Conservation (phyloP, 2,329 filamentous ascomycete genomes). For the Beauveria caledonica region DNA sequence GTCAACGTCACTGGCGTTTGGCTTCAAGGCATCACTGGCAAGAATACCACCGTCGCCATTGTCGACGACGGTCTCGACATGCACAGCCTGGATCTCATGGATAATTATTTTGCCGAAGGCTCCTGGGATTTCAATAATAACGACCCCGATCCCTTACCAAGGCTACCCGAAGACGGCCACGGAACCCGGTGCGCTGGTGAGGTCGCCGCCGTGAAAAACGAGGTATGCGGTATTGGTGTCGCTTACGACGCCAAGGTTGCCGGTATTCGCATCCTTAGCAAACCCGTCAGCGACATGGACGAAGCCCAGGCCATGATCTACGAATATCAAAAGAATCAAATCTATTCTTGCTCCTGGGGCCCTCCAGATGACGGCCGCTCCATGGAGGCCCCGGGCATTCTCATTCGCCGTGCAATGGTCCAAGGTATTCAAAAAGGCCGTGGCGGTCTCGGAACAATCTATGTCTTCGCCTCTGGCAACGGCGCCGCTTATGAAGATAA, state of each 20-base stretch:
- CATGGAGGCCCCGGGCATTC: conserved; percentile 86
- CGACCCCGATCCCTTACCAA: conserved; percentile 66
- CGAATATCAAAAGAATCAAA: conserved; percentile 82
- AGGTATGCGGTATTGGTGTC: conserved; percentile 91
- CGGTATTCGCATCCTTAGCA: conserved; percentile 86
- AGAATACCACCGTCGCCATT: conserved; percentile 83
- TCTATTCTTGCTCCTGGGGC: conserved; percentile 98
- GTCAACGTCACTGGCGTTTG: conserved; percentile 94
- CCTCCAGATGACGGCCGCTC: conserved; percentile 86
- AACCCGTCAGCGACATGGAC: conserved; percentile 82
- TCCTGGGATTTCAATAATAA: conserved; percentile 97
- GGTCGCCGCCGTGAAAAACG: conserved; percentile 82
- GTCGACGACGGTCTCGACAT: conserved; percentile 96
- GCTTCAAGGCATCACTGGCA: conserved; percentile 82
- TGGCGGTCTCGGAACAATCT: conserved; percentile 76
- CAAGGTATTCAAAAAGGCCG: conserved; percentile 87
- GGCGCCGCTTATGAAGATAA: conserved; percentile 83
- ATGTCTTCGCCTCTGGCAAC: conserved; percentile 92
- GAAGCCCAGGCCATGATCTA: conserved; percentile 92
- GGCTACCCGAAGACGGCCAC: conserved; percentile 78
- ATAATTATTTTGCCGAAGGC: conserved; percentile 87
- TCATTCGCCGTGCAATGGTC: conserved; percentile 85
- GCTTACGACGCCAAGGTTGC: conserved; percentile 88
- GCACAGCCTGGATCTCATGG: conserved; percentile 84
- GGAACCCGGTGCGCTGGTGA: conserved; percentile 94